Evolutionary conservation across 208 protist genomes (phyloP), one percentile per base, ranked within the genome.

Genomic region (Crithidia acanthocephali): DNA sequence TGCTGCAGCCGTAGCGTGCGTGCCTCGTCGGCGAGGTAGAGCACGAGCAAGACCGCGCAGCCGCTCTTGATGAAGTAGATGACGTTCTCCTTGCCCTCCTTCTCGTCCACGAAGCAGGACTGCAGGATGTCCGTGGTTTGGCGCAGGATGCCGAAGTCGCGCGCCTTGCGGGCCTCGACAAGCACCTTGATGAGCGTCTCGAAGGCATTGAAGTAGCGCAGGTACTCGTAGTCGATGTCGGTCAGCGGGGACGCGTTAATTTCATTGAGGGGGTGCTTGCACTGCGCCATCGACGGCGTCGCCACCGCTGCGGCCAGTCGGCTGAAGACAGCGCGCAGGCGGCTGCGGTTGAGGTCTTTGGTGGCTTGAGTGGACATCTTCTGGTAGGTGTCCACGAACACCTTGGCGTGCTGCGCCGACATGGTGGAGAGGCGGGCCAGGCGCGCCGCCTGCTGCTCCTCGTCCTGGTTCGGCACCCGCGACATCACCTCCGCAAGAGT

Each of bases 151-250:
- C 37, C 48, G 28, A 81, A 74, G 52, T 93, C 85, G 35, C 80
- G 76, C n/a, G 55, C 74, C 52, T 86, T 86, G 4, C 90, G 83
- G 11, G 87, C 81, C 51, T 90, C 84, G 28, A 83, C 56, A 47
- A 94, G 80, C 0, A 91, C 71, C 44, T 80, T 74, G 9, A 85
- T 66, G 28, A 93, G 62, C 3, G 65, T 69, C 23, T 92, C 88
- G 68, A 86, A 93, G 8, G 60, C 57, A 59, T 94, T 92, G 73
- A 88, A 95, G 69, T 95, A 93, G 10, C 91, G 87, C 61, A 92
- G 37, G 52, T 82, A 95, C 69, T 95, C 88, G 68, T 88, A 80
- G 68, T 95, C 91, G 33, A 80, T 58, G n/a, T 88, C 79, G 0
- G 65, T 65, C 28, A 92, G 65, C 52, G 83, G 57, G 0, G 55